Base-by-base conservation (phyloP, 2,329 filamentous ascomycete species). In the Colletotrichum truncatum region DNA sequence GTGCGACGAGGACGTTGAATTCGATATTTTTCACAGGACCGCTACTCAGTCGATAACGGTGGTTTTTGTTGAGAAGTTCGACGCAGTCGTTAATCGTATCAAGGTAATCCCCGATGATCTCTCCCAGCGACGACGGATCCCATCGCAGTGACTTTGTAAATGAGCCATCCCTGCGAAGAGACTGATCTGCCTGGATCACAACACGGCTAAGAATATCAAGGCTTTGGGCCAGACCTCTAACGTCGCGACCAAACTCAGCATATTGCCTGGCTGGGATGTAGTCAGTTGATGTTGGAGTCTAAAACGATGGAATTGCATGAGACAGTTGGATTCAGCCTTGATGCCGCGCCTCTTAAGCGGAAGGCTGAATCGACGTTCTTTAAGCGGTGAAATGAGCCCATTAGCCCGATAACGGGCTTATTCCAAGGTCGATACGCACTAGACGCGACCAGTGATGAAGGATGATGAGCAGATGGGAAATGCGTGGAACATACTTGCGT, bases 1-100 rank as follows among this genome's bases (percentile, higher is more conserved):
- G 75, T 49, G 76, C 74, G 6, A 78, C 74, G 12, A 78, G 68
- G 1, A 75, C 67, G 64, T 79, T 79, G 76, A 76, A 79, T 59
- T 76, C 74, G 21, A 79, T 68, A 64, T 75, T 79, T 21, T 70
- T 70, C 14, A 77, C 26, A 12, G 76, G 71, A 8, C 70, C 72
- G 26, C 62, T 67, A 11, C 70, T 67, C 8, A 66, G 52, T 9
- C 69, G 67, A 61, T 76, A 78, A 3, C 73, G 73, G 11, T 66
- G 54, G 49, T 79, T 79, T 2, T 69, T 68, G 11, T 45, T 52
- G 23, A 79, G 67, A 5, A 79, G 65, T 6, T 71, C 58, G 11
- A 62, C 18, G 21, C 77, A 79, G 57, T 79, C 77, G n/a, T 58
- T 51, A 3, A 79, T 68, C 0, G 77, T 78, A 1, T 45, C 48